Evolutionary conservation across 257 asterid genomes (phyloP).

Genomic region (Knoxia roxburghii): DNA sequence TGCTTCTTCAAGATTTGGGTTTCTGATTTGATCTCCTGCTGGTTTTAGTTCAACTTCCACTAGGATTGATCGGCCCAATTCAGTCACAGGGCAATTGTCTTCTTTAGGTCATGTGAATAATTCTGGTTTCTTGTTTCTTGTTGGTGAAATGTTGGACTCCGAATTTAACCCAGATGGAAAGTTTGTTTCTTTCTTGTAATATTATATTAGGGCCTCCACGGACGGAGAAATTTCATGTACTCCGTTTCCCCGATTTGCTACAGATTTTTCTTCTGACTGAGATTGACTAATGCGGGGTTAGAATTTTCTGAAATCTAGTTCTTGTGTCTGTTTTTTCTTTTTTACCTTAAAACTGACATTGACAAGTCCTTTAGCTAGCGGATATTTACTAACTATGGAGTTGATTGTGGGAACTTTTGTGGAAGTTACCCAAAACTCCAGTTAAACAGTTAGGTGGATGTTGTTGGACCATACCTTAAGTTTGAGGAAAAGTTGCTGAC

Average conservation of each 20-base stretch:
- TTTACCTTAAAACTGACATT: neutral
- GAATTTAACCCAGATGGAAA: neutral
- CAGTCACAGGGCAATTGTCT: too few species aligned
- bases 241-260: neutral
- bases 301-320: neutral
- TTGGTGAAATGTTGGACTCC: neutral
- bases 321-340: neutral
- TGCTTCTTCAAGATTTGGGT: conserved; percentile 1
- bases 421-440: neutral
- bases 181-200: neutral
- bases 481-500: neutral
- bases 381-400: neutral
- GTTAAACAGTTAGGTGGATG: neutral
- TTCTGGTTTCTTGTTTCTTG: neutral
- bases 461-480: neutral
- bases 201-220: neutral
- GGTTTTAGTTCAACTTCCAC: neutral
- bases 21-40: neutral
- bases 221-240: neutral
- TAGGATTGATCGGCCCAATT: neutral
- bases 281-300: neutral
- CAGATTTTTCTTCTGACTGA: neutral
- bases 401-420: neutral
- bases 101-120: too few species aligned
- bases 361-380: neutral